Evolutionary conservation across 108 stramenopile species (phyloP).

Genomic region (Pelagomonas calceolata): DNA sequence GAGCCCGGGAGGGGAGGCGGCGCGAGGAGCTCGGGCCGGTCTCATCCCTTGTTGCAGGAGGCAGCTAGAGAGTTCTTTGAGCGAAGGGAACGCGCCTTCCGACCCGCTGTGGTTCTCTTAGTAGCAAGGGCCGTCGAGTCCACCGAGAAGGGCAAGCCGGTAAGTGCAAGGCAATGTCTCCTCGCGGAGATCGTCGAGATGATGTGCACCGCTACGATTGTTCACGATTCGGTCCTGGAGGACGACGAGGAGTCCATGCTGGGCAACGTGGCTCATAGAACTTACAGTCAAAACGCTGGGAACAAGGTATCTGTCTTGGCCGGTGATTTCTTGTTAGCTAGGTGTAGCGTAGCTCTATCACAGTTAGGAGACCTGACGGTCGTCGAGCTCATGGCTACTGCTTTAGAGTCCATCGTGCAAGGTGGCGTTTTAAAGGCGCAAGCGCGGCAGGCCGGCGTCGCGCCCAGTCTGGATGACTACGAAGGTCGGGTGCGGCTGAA

Average conservation of each 20-base stretch:
- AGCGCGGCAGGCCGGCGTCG: not conserved
- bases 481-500: not conserved
- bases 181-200: conserved; percentile 1
- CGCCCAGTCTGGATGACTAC: not conserved
- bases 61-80: not conserved
- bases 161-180: not conserved
- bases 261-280: not conserved
- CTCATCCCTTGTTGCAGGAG: not conserved
- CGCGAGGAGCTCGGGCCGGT: too few relatives aligned
- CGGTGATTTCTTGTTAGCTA: not conserved
- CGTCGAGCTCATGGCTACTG: not conserved
- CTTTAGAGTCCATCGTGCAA: not conserved
- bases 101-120: not conserved
- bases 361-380: not conserved
- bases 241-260: not conserved
- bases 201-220: not conserved
- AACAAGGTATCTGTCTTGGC: not conserved
- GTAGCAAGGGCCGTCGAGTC: not conserved
- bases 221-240: not conserved
- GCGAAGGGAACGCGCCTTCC: not conserved
- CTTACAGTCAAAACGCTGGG: not conserved
- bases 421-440: not conserved
- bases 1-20: too few relatives aligned
- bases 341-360: not conserved
- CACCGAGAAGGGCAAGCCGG: not conserved